Evolutionary conservation across 139 green algal genomes (phyloP), one percentile per base, ranked within the genome.

Genomic region (Volvox reticuliferus): DNA sequence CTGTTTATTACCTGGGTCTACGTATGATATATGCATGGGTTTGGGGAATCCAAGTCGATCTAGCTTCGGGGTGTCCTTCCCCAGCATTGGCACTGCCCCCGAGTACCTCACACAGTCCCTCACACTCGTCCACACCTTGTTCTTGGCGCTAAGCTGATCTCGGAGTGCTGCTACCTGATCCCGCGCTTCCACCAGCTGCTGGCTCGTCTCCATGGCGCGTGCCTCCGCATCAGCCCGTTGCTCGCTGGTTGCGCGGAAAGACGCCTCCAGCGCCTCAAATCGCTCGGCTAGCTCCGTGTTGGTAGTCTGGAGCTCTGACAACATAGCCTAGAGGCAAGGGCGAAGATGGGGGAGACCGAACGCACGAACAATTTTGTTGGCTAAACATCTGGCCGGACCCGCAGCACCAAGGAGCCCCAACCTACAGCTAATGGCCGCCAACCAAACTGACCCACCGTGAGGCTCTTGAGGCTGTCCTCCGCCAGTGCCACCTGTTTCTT

Each of bases 111-210:
- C 55, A 12, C n/a, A 19, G 2, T 63, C 63, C 63, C 44, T 9
- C 2, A 13, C 32, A 12, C 24, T 32, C 0, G n/a, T n/a, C 21
- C 86, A 2, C 55, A 91, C 87, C 87, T 79, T 67, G 87, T 69
- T 86, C 24, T 67, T 91, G 12, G 55, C 75, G 6, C 30, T 18
- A 16, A 91, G 75, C 76, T 91, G 68, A 22, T 67, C 33, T 77
- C 68, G 20, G 19, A 91, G 87, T 35, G 2, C 76, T 35, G 24
- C 62, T 62, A 37, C 76, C 76, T 79, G 62, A 35, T 86, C 76
- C 50, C 50, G 86, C 71, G 50, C 73, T 17, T 83, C 73, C 50
- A 32, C 86, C 73, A 90, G 86, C 86, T 71, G 55, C n/a, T 30
- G 36, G 21, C 12, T 35, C 26, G 24, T 20, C 33, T 77, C 75